These are phyloP conservation scores for Eucalyptus shirleyi DNA, from an alignment of 345 rosid species.

Conservation along the genomic window DNA sequence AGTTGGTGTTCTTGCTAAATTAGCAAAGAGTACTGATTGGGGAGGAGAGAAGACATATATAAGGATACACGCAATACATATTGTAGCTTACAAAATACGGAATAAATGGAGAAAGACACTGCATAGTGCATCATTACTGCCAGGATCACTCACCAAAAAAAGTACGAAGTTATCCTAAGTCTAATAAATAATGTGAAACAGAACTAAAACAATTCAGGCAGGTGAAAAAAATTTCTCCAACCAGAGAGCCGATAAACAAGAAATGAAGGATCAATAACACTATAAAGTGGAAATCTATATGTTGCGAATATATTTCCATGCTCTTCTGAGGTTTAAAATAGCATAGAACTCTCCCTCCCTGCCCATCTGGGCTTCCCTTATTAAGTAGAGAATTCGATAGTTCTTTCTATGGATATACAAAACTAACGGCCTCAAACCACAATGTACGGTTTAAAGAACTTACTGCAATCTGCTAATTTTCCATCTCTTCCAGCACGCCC, in stretches of 20 bases:
- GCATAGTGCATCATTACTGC: background rate
- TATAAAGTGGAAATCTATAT: background rate
- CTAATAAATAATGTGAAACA: background rate
- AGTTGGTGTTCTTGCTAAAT: slow-evolving; percentile 57
- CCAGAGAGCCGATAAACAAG: background rate
- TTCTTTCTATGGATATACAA: background rate
- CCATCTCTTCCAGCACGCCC: slow-evolving; percentile 99
- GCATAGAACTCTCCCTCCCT: background rate
- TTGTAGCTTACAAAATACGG: background rate
- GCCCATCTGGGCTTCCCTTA: background rate
- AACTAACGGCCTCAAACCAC: background rate
- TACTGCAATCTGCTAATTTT: slow-evolving; percentile 70
- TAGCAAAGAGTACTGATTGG: slow-evolving; percentile 57
- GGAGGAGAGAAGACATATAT: background rate
- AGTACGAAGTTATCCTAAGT: background rate
- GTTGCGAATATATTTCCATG: background rate
- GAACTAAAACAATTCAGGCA: background rate
- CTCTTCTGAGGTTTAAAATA: background rate
- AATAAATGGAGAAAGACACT: background rate
- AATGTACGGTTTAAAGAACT: slow-evolving; percentile 4
- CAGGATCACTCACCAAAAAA: background rate
- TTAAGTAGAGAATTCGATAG: background rate
- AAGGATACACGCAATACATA: background rate
- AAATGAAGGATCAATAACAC: background rate
- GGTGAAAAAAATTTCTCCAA: background rate